Base-by-base conservation (phyloP, 768 basidiomycete species). In the Rhizopogon roseolus region DNA sequence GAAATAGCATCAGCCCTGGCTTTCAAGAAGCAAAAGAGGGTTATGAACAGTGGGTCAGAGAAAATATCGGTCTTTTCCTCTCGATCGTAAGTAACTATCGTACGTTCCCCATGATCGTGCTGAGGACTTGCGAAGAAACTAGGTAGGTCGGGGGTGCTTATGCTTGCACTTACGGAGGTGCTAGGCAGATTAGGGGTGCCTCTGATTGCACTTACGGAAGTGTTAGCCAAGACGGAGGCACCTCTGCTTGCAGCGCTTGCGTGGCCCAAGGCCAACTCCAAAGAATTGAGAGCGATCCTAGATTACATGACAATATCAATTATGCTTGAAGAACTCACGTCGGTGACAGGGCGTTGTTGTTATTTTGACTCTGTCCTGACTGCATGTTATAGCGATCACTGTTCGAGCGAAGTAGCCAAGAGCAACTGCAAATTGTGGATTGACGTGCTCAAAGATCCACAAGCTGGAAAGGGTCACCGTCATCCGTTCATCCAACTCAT, bases 301-400 rank as follows among this genome's bases (percentile, higher is more conserved):
- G 54, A 60, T 42, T 68, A 65, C 17, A 68, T 68, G 66, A 65
- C 63, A 11, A 25, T 52, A 11, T 68, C 66, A 6, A 64, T 68
- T 52, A 66, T 68, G 63, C 57, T 68, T 9, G 66, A 67, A 46
- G 63, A 68, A 36, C 40, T 66, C 36, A 67, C 66, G 66, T 63
- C 49, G n/a, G 61, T 22, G 41, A 16, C 7, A 14, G 28, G 39
- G 52, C 16, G 13, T 29, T 7, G 40, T 32, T 19, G 17, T 46
- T 17, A 1, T 56, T 11, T 40, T 22, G 17, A 51, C 5, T 7
- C 22, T 8, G 22, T 53, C 28, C 55, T 36, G 56, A n/a, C 6
- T 4, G 29, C 28, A 39, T 28, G 34, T 25, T 50, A 37, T 17
- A 67, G 66, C 25, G 66, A 67, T 51, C 63, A 59, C 2, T 58